A percentile compares a stretch with the other conserved stretches of the same genome.
phyloP scores from a whole-genome alignment of 2,329 filamentous ascomycete species.

The Penicillium sp. region DNA sequence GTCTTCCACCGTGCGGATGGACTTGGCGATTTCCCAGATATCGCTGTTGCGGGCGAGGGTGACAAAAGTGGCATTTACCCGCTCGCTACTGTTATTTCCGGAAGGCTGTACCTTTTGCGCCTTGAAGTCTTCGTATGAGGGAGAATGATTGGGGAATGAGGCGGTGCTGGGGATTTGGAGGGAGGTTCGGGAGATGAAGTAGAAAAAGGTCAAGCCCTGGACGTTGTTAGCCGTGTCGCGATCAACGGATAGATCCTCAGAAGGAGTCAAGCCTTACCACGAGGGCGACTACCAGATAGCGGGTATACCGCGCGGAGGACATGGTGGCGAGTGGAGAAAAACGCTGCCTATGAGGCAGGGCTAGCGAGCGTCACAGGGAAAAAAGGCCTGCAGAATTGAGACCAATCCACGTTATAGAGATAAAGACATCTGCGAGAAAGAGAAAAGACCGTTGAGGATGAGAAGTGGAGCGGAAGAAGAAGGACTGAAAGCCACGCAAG shows the following conservation, averaged over 20 bases:
- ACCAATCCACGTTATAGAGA: conserved; percentile 9
- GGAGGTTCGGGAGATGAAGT: conserved; percentile 72
- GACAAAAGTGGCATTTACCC: conserved; percentile 97
- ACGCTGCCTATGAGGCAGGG: conserved; percentile 6
- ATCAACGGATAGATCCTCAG: neutral
- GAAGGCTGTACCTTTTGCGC: conserved; percentile 25
- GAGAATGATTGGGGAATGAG: conserved; percentile 10
- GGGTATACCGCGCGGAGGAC: conserved; percentile 43
- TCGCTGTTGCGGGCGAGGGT: conserved; percentile 91
- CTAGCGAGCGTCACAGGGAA: conserved; percentile 9
- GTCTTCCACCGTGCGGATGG: conserved; percentile 94
- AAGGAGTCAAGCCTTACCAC: conserved; percentile 60
- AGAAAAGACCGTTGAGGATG: neutral
- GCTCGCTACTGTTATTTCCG: conserved; percentile 60
- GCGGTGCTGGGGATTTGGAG: conserved; percentile 35
- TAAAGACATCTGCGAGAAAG: conserved; percentile 4
- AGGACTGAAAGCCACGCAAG: conserved; percentile 20
- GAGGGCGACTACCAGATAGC: conserved; percentile 74
- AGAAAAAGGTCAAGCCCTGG: conserved; percentile 68
- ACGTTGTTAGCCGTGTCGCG: neutral
- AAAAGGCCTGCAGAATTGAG: conserved; percentile 10
- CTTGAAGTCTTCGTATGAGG: conserved; percentile 24
- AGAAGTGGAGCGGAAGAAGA: conserved; percentile 1
- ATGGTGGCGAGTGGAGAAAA: conserved; percentile 15
- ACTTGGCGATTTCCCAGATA: conserved; percentile 93